A percentile compares a stretch with the other conserved stretches of the same genome.
Conservation (phyloP, 371 early-diverging fungal genomes). For the Mucor circinelloides region DNA sequence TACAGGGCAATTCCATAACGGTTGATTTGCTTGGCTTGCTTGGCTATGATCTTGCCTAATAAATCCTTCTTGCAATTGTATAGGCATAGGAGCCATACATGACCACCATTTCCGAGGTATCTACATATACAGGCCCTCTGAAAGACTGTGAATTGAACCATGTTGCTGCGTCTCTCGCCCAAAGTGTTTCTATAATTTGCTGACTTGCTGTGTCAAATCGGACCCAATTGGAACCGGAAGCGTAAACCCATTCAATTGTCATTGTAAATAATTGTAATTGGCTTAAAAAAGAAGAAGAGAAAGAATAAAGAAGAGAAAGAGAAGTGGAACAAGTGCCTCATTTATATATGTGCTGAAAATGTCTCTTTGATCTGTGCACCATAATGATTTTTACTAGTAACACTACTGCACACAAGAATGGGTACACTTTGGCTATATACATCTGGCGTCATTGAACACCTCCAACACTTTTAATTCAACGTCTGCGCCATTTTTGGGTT, state of each 20-base stretch:
- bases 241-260: conserved; percentile 25
- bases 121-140: conserved; percentile 17
- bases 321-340: neutral
- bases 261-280: neutral
- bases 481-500: neutral
- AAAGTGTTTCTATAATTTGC: conserved; percentile 11
- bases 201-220: conserved; percentile 15
- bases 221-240: conserved; percentile 21
- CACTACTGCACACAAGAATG: neutral
- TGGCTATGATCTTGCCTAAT: neutral
- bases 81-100: conserved; percentile 10
- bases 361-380: neutral
- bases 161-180: conserved; percentile 16
- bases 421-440: neutral
- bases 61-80: conserved; percentile 12
- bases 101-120: conserved; percentile 19
- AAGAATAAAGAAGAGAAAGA: neutral
- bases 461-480: neutral
- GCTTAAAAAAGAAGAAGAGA: neutral
- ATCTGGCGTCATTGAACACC: neutral
- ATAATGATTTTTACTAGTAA: neutral
- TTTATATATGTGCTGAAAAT: neutral
- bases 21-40: neutral
- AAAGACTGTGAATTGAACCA: conserved; percentile 15
- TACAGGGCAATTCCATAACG: neutral